phyloP scores from a whole-genome alignment of 2,329 filamentous ascomycete genomes.

The Cladorrhinum sp. region DNA sequence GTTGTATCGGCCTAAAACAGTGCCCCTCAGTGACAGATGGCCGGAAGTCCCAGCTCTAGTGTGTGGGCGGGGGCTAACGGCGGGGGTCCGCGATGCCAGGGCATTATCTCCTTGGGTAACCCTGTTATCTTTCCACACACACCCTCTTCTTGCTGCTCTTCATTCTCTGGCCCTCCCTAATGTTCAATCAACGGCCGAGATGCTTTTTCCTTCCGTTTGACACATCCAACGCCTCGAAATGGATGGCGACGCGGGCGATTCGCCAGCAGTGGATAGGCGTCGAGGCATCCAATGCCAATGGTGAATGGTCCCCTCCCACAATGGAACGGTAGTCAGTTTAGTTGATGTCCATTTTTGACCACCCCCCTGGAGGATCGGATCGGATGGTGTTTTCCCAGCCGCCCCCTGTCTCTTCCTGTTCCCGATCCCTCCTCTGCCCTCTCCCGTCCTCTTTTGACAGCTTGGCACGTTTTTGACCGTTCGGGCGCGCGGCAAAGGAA shows the following conservation, averaged over 20 bases:
- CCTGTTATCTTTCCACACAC: not conserved
- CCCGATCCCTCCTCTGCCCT: not conserved
- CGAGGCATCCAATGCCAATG: not conserved
- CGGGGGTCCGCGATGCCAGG: not conserved
- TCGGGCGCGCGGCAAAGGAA: not conserved
- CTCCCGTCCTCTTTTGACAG: not conserved
- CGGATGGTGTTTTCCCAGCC: not conserved
- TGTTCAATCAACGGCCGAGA: not conserved
- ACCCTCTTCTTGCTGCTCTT: not conserved
- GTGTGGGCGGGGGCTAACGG: not conserved
- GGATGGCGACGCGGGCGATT: not conserved
- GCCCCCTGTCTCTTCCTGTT: not conserved
- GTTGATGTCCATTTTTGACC: not conserved
- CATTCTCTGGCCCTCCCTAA: not conserved
- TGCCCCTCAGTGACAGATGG: not conserved
- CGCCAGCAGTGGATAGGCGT: not conserved
- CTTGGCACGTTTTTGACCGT: conserved; percentile 2
- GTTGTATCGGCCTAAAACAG: not conserved
- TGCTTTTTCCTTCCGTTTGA: not conserved
- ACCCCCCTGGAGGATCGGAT: conserved; percentile 1
- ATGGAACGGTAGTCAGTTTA: not conserved
- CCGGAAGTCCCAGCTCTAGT: not conserved
- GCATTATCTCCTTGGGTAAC: not conserved
- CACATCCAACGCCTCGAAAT: not conserved
- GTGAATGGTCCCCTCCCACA: not conserved